A percentile compares a stretch with the other conserved stretches of the same genome.
These are phyloP conservation scores for Solanum habrochaites DNA, from an alignment of 257 asterid genomes.

Conservation along the genomic window DNA sequence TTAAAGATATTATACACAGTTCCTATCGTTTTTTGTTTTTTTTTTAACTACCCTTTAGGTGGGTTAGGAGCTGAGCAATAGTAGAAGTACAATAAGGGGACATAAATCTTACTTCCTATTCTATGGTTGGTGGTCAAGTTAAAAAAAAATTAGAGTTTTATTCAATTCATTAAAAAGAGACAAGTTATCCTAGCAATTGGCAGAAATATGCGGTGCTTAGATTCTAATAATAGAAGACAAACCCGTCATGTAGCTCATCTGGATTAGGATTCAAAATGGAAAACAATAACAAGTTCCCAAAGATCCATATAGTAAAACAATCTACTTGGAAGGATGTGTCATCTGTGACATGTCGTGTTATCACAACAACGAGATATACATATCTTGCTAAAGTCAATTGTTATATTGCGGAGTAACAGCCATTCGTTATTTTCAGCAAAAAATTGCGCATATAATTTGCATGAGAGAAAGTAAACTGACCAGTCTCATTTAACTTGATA, in stretches of 20 bases:
- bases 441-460: background rate
- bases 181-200: background rate
- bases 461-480: constrained; percentile 24
- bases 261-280: background rate
- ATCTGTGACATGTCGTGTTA: background rate
- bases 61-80: background rate
- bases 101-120: background rate
- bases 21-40: background rate
- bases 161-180: background rate
- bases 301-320: background rate
- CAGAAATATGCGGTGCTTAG: background rate
- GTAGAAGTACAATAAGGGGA: background rate
- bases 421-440: background rate
- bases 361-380: background rate
- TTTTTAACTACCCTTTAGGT: background rate
- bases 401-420: background rate
- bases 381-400: background rate
- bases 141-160: background rate
- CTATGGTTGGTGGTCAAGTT: background rate
- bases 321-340: background rate
- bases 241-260: background rate
- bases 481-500: constrained; percentile 62
- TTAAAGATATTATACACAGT: background rate
- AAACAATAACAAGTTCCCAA: background rate
- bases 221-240: background rate